These are phyloP conservation scores for Phaeotremella fagi DNA, from an alignment of 768 basidiomycete species.

Conservation along the genomic window DNA sequence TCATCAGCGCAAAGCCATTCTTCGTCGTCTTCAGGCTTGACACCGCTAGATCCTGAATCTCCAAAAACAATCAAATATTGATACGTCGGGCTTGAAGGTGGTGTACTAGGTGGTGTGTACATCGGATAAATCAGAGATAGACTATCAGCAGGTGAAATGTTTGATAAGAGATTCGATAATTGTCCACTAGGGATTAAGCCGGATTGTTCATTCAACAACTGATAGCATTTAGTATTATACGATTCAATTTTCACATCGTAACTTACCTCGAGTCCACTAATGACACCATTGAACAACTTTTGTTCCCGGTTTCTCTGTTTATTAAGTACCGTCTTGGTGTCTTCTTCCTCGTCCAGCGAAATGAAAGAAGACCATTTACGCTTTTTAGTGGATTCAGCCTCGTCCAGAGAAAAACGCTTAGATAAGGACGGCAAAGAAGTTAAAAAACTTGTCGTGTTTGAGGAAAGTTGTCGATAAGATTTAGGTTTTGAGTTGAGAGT, in stretches of 20 bases:
- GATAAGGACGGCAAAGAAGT: conserved; percentile 18
- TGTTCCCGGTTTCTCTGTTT: conserved; percentile 10
- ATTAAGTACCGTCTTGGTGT: no score
- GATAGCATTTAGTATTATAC: neutral
- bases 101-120: conserved; percentile 1
- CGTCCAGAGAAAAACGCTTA: conserved; percentile 7
- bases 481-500: neutral
- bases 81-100: conserved; percentile 1
- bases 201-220: neutral
- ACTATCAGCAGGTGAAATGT: conserved; percentile 5
- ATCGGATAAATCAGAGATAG: conserved; percentile 7
- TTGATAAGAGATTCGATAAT: neutral
- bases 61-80: conserved; percentile 14
- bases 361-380: conserved; percentile 15
- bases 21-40: neutral
- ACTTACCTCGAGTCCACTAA: conserved; percentile 25
- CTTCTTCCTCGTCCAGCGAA: no score
- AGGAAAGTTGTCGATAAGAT: conserved; percentile 13
- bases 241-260: neutral
- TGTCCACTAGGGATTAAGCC: neutral
- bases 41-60: neutral
- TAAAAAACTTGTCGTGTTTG: conserved; percentile 18
- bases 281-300: conserved; percentile 16
- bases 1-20: neutral
- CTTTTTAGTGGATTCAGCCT: neutral